Percentiles rank a stretch among this genome's conserved stretches.
phyloP scores from a whole-genome alignment of 140 eudicot genomes.

The Flaveria floridana region DNA sequence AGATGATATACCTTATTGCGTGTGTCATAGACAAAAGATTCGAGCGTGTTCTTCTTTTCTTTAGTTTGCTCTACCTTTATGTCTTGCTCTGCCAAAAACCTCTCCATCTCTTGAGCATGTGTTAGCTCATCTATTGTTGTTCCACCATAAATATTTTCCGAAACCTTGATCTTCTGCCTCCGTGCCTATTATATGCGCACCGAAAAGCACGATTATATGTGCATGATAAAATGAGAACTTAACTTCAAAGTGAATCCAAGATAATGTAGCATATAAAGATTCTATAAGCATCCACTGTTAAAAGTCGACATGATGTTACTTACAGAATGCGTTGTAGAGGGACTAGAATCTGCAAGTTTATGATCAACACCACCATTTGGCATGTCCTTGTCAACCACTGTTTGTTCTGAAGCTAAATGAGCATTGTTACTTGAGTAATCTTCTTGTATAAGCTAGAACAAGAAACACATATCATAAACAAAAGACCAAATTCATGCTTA shows the following conservation, averaged over 20 bases:
- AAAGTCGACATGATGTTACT: conserved; percentile 27
- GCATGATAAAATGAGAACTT: conserved; percentile 5
- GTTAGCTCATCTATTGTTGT: conserved; percentile 48
- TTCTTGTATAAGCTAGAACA: conserved; percentile 59
- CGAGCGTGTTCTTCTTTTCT: conserved; percentile 85
- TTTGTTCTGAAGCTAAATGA: conserved; percentile 43
- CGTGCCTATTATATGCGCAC: conserved; percentile 37
- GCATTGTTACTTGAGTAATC: conserved; percentile 39
- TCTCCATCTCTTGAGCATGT: conserved; percentile 68
- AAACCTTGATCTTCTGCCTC: conserved; percentile 52
- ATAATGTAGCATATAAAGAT: neutral
- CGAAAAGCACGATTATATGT: conserved; percentile 4
- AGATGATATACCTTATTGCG: conserved; percentile 66
- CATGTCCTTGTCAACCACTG: conserved; percentile 40
- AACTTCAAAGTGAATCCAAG: conserved; percentile 14
- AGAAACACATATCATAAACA: neutral
- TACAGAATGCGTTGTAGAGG: conserved; percentile 42
- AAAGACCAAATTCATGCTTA: conserved; percentile 5
- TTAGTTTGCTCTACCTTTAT: conserved; percentile 75
- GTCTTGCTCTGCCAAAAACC: conserved; percentile 68
- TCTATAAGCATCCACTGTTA: conserved; percentile 7
- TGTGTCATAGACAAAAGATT: conserved; percentile 87
- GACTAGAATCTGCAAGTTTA: conserved; percentile 32
- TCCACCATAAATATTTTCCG: conserved; percentile 51
- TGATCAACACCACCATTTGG: conserved; percentile 46